Evolutionary conservation across 2,329 filamentous ascomycete genomes (phyloP).

Genomic region (Xylaria polymorpha): DNA sequence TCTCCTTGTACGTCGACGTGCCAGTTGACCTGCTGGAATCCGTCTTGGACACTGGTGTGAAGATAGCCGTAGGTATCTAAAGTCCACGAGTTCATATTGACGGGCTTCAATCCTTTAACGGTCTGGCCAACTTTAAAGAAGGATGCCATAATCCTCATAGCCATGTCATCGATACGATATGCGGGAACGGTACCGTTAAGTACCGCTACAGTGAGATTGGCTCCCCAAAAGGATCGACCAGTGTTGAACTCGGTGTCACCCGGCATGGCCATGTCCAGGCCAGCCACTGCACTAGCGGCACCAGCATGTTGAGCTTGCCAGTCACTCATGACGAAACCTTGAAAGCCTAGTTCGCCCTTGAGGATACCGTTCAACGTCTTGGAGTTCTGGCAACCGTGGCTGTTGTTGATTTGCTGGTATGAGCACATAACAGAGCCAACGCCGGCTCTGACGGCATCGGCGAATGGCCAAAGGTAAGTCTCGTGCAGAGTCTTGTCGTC

Average conservation of each 20-base stretch:
- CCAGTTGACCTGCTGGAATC: slow-evolving; percentile 76
- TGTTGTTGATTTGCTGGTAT: slow-evolving; percentile 85
- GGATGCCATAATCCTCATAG: slow-evolving; percentile 80
- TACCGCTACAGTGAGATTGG: slow-evolving; percentile 87
- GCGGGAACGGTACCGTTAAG: slow-evolving; percentile 89
- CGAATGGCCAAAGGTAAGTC: slow-evolving; percentile 82
- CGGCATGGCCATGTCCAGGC: slow-evolving; percentile 90
- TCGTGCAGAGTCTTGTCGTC: slow-evolving; percentile 82
- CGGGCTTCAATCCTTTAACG: slow-evolving; percentile 58
- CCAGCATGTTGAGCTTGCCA: slow-evolving; percentile 82
- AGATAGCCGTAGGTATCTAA: slow-evolving; percentile 77
- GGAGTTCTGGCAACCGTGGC: slow-evolving; percentile 82
- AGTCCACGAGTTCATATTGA: slow-evolving; percentile 93
- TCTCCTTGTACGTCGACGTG: slow-evolving; percentile 86
- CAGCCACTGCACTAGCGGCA: slow-evolving; percentile 73
- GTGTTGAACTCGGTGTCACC: slow-evolving; percentile 66
- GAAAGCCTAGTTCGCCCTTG: slow-evolving; percentile 84
- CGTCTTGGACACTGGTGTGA: slow-evolving; percentile 71
- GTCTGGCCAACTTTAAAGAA: slow-evolving; percentile 74
- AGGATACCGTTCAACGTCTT: slow-evolving; percentile 79
- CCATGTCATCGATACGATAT: slow-evolving; percentile 93
- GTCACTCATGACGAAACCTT: slow-evolving; percentile 84
- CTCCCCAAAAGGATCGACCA: slow-evolving; percentile 81
- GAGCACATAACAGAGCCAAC: slow-evolving; percentile 74
- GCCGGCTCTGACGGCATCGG: slow-evolving; percentile 75